Percentiles rank a stretch among this genome's conserved stretches.
Evolutionary conservation across 768 basidiomycete genomes (phyloP).

Genomic region (Tricholoma furcatifolium): DNA sequence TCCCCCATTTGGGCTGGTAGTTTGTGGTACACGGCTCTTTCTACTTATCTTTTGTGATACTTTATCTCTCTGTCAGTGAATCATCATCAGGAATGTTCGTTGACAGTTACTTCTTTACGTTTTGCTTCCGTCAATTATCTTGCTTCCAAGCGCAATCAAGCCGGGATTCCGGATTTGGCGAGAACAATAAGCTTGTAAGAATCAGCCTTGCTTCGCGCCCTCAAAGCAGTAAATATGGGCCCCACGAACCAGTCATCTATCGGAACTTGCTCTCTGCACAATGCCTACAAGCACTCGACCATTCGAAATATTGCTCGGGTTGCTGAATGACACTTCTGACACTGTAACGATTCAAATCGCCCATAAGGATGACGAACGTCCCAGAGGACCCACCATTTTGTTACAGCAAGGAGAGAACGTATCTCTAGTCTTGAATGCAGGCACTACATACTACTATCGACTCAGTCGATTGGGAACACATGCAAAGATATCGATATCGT

Average conservation of each 20-base stretch:
- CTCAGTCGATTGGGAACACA: constrained; percentile 37
- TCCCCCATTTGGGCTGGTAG: constrained; percentile 32
- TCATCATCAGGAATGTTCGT: neutral
- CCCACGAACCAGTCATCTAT: constrained; percentile 7
- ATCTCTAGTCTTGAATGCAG: constrained; percentile 48
- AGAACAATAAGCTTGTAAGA: constrained; percentile 30
- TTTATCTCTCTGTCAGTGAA: neutral
- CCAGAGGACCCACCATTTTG: constrained; percentile 32
- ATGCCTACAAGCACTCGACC: constrained; percentile 51
- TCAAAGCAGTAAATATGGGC: constrained; percentile 14
- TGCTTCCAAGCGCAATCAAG: constrained; percentile 6
- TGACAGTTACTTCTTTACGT: neutral
- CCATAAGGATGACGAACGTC: constrained; percentile 26
- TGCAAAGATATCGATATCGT: constrained; percentile 39
- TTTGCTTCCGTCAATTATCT: constrained; percentile 2
- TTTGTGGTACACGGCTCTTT: neutral
- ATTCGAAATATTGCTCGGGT: constrained; percentile 53
- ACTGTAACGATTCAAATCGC: constrained; percentile 39
- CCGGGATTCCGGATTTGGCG: constrained; percentile 21
- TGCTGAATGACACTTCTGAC: constrained; percentile 45
- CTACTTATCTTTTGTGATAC: neutral
- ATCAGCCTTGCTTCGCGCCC: constrained; percentile 8
- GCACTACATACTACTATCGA: constrained; percentile 45
- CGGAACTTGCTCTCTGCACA: constrained; percentile 6
- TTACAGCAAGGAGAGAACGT: constrained; percentile 41